phyloP scores from a whole-genome alignment of 352 stramenopile species.

The Phytophthora multivora region DNA sequence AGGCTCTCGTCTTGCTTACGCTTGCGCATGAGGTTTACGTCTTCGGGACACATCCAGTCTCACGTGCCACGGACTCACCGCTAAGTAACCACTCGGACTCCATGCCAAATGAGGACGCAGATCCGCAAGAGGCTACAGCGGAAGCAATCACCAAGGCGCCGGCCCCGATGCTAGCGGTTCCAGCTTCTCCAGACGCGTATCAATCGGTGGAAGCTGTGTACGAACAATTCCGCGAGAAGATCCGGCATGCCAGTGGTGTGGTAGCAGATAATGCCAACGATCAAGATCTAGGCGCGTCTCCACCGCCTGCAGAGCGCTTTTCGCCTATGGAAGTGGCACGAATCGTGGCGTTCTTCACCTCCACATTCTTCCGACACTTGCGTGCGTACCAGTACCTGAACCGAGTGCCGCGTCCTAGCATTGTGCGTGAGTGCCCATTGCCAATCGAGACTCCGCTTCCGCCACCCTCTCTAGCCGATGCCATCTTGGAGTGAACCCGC shows the following conservation, averaged over 20 bases:
- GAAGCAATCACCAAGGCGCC: slow-evolving; percentile 1
- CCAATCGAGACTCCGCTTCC: slow-evolving; percentile 57
- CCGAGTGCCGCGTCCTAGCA: slow-evolving; percentile 23
- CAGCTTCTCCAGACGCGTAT: slow-evolving; percentile 9
- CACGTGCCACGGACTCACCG: slow-evolving; percentile 6
- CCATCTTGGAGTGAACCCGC: slow-evolving; percentile 15
- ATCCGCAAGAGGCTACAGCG: not conserved
- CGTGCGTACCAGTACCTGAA: slow-evolving; percentile 62
- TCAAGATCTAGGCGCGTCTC: not conserved
- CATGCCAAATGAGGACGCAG: slow-evolving; percentile 3
- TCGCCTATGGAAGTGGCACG: slow-evolving; percentile 47
- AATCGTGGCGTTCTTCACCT: slow-evolving; percentile 72
- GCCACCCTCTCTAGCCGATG: slow-evolving; percentile 38
- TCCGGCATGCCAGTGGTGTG: slow-evolving; percentile 25
- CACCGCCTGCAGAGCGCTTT: slow-evolving; percentile 19
- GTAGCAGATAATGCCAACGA: not conserved
- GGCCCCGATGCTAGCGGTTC: not conserved
- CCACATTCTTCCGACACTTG: slow-evolving; percentile 75
- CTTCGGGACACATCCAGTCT: slow-evolving; percentile 42
- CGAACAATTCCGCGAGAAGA: slow-evolving; percentile 39
- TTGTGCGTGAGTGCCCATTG: slow-evolving; percentile 39
- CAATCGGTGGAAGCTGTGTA: slow-evolving; percentile 45
- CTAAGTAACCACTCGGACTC: slow-evolving; percentile 5
- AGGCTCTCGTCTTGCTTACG: slow-evolving; percentile 48
- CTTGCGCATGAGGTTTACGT: slow-evolving; percentile 60